These are phyloP conservation scores for Neurospora tetraspora DNA, from an alignment of 495 filamentous ascomycete genomes.

Conservation along the genomic window DNA sequence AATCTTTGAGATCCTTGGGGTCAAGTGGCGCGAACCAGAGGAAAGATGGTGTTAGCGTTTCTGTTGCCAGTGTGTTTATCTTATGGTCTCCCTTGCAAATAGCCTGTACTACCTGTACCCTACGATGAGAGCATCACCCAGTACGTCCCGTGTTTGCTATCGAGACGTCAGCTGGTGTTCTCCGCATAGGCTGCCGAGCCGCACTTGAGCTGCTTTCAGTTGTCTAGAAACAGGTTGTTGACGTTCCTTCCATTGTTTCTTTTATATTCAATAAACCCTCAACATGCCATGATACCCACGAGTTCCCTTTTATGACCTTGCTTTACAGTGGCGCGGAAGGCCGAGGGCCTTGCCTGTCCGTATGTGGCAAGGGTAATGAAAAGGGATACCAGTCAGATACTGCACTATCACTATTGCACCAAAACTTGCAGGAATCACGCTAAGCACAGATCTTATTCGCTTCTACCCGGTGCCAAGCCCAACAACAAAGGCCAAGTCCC, in stretches of 20 bases:
- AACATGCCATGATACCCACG: background rate
- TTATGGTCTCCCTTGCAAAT: background rate
- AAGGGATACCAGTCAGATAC: background rate
- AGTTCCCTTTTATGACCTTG: background rate
- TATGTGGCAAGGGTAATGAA: background rate
- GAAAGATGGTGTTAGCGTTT: slow-evolving; percentile 56
- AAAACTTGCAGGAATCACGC: background rate
- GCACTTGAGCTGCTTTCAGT: background rate
- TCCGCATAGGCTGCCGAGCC: background rate
- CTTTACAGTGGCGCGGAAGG: background rate
- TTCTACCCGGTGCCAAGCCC: background rate
- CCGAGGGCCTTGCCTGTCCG: background rate
- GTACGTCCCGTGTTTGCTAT: background rate
- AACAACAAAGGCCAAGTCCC: background rate
- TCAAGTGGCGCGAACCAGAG: slow-evolving; percentile 77
- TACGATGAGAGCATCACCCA: background rate
- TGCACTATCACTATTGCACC: background rate
- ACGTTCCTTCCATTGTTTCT: background rate
- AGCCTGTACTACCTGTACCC: background rate
- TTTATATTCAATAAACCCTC: background rate
- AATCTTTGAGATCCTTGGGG: slow-evolving; percentile 79
- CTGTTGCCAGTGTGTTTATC: background rate
- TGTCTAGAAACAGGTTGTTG: background rate
- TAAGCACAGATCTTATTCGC: background rate
- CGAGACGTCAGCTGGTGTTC: background rate